Evolutionary conservation across 2,329 filamentous ascomycete genomes (phyloP).

Genomic region (Neofusicoccum kwambonambiense): DNA sequence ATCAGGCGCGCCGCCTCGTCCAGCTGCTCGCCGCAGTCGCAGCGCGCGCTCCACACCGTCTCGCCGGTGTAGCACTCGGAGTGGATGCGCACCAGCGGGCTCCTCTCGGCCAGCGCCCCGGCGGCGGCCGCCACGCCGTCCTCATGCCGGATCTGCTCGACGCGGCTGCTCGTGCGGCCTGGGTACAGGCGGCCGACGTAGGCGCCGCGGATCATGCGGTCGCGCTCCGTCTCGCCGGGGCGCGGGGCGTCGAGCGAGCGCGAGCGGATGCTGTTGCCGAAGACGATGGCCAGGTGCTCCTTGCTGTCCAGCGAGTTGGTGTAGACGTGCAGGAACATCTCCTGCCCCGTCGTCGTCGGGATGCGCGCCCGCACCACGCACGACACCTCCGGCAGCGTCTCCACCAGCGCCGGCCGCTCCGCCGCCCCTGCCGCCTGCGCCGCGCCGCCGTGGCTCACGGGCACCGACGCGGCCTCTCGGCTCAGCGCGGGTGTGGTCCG

Average conservation of each 20-base stretch:
- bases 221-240: slow-evolving; percentile 78
- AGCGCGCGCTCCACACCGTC: slow-evolving; percentile 96
- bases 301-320: slow-evolving; percentile 91
- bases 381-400: slow-evolving; percentile 77
- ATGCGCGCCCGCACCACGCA: slow-evolving; percentile 94
- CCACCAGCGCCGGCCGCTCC: slow-evolving; percentile 63
- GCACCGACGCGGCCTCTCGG: slow-evolving; percentile 40
- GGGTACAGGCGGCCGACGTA: slow-evolving; percentile 87
- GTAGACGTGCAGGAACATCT: slow-evolving; percentile 97
- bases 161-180: slow-evolving; percentile 73
- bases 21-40: slow-evolving; percentile 95
- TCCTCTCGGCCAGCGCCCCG: slow-evolving; percentile 32
- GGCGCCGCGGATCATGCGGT: slow-evolving; percentile 90
- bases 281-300: slow-evolving; percentile 95
- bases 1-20: slow-evolving; percentile 95
- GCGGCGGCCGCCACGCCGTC: slow-evolving; percentile 26
- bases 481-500: slow-evolving; percentile 29
- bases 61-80: slow-evolving; percentile 98
- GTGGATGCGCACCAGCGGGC: slow-evolving; percentile 89
- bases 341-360: slow-evolving; percentile 83
- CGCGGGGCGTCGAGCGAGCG: slow-evolving; percentile 67
- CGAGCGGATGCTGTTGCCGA: slow-evolving; percentile 79
- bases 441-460: slow-evolving; percentile 39
- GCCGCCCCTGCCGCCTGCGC: neutral
- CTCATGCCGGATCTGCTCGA: slow-evolving; percentile 51